Base-by-base conservation (phyloP, 148 eudicot genomes). In the Chenopodium album region DNA sequence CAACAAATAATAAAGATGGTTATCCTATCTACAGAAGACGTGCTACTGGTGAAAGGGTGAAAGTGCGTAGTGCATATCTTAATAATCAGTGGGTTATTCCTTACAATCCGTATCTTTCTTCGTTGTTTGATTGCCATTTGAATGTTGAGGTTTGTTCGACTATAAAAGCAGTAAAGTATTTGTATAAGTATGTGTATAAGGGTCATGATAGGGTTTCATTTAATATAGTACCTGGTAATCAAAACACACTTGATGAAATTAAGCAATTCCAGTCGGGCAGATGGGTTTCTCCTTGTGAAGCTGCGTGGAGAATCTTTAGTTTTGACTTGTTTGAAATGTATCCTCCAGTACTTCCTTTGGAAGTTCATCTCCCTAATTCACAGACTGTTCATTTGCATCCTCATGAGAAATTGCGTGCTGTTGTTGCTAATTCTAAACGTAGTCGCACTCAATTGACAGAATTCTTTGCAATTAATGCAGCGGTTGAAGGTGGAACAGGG, bases 241-340 rank as follows among this genome's bases (percentile, higher is more conserved):
- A 2, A 0, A 3, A 2, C 12, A 4, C 63, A 4, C 29, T 34
- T 34, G 64, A 84, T 41, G 82, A 84, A 32, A 84, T 84, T 9
- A 17, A n/a, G 1, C 1, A 28, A 2, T 84, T 13, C 19, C 82
- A 79, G 48, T 46, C 31, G 9, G 82, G 73, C 0, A 23, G 80
- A 0, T 76, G 80, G 80, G 41, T 84, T 7, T 80, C 80, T 9
- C 34, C 86, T 11, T 66, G 75, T 0, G 80, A 84, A 67, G 76
- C 83, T 0, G 3, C 48, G 1, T 84, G 83, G 82, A 7, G 86
- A 12, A 75, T 84, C 7, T 84, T 9, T 22, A 28, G 59, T 1
- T 82, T 82, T 11, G 34, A 12, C 7, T 20, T 86, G 0, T 65
- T 13, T 63, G 88, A 83, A 7, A 83, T 82, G 52, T 34, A 79